phyloP scores from a whole-genome alignment of 768 basidiomycete genomes.

The Xanthoconium purpureum region DNA sequence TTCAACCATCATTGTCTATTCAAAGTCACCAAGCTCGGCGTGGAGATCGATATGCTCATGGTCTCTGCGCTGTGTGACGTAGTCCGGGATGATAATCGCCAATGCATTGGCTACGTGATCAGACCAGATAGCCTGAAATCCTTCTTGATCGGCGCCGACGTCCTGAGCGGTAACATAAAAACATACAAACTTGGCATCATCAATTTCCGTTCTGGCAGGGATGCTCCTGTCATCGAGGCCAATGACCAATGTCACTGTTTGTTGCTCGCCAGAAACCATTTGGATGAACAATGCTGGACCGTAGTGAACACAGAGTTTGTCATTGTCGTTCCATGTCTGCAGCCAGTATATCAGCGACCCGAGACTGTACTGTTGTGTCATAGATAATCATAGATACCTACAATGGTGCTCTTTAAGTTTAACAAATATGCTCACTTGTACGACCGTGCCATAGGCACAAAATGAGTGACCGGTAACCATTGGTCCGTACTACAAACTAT shows the following conservation, averaged over 20 bases:
- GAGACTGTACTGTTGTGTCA: slow-evolving; percentile 7
- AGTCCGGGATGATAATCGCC: slow-evolving; percentile 8
- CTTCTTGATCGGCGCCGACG: slow-evolving; percentile 9
- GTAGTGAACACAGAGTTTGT: slow-evolving; percentile 18
- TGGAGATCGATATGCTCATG: slow-evolving; percentile 9
- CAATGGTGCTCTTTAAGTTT: neutral
- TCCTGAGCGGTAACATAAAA: neutral
- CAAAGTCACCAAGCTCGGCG: slow-evolving; percentile 11
- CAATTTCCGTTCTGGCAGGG: slow-evolving; percentile 2
- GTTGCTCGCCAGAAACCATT: slow-evolving; percentile 3
- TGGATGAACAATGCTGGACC: slow-evolving; percentile 11
- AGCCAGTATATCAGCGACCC: neutral
- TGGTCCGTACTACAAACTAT: no score
- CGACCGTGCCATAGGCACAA: neutral
- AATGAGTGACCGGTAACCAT: no score
- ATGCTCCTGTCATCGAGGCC: neutral
- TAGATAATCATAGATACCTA: no score
- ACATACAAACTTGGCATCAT: slow-evolving; percentile 10
- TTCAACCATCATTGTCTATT: slow-evolving; percentile 7
- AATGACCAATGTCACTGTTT: slow-evolving; percentile 11
- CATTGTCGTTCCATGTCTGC: slow-evolving; percentile 7
- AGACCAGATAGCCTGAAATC: slow-evolving; percentile 1
- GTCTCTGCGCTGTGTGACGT: slow-evolving; percentile 8
- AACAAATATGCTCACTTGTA: neutral
- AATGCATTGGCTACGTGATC: slow-evolving; percentile 11